Evolutionary conservation across 78 protist genomes (phyloP), one percentile per base, ranked within the genome.

Genomic region (Dictyostelium firmibasis): DNA sequence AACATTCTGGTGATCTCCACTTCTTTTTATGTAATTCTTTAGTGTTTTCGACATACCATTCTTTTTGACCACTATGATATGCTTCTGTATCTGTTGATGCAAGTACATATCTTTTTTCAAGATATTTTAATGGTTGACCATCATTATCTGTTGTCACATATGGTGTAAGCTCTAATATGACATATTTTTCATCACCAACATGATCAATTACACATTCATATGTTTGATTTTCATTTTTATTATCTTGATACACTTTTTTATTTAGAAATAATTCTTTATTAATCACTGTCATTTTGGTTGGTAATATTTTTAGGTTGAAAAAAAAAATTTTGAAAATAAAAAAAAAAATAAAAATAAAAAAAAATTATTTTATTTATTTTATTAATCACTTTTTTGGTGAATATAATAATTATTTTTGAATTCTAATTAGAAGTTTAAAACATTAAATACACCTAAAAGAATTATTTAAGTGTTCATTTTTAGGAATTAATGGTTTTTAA

Each of bases 151-250:
- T 81, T 31, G 41, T 23, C 2, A 29, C 14, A 27, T 33, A 29
- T 16, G 86, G 75, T 53, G 16, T 11, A 16, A 29, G 62, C 57
- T 33, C 60, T 33, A 81, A 35, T 41, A 81, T 25, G 4, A 81
- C 44, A 57, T 81, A 81, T 81, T 81, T 81, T 33, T 81, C 86
- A 57, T 81, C 86, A 81, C 33, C 86, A 23, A 29, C 9, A 41
- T 81, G 86, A 33, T 81, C 44, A 31, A 81, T 81, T 25, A 81
- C 33, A 81, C 86, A 81, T 33, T 81, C 47, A 81, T 57, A 81
- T 0, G 35, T 16, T 47, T 9, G 16, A 81, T 81, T 81, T 47
- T 53, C 33, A 27, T n/a, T 27, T 23, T 38, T 27, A n/a, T 25
- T 44, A 31, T 25, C 35, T 11, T 44, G 38, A 76, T 76, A 76